Percentiles rank a stretch among this genome's conserved stretches.
phyloP scores from a whole-genome alignment of 345 rosid genomes.

The Gossypium turneri region DNA sequence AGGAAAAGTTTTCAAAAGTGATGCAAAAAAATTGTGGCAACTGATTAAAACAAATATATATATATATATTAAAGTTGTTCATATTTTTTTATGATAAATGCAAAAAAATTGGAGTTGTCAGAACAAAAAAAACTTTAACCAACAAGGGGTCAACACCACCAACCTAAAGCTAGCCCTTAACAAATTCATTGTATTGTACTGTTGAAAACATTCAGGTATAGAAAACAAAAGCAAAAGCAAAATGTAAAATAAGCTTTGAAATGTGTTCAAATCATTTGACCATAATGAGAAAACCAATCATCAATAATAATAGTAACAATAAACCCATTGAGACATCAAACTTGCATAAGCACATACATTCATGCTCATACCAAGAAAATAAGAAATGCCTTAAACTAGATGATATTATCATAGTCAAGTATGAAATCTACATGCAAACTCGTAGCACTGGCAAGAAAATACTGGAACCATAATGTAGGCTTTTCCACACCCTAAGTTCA shows the following conservation, averaged over 20 bases:
- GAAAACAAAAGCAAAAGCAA: not conserved
- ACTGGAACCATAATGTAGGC: not conserved
- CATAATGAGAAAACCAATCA: not conserved
- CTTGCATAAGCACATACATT: not conserved
- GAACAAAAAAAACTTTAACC: not conserved
- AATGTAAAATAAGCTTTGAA: not conserved
- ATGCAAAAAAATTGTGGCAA: not conserved
- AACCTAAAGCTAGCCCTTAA: not conserved
- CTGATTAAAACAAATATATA: not conserved
- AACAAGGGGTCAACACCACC: not conserved
- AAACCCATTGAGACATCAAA: not conserved
- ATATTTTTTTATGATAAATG: not conserved
- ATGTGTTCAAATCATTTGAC: not conserved
- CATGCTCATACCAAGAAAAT: not conserved
- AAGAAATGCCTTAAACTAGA: slow-evolving; percentile 1
- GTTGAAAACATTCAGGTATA: not conserved
- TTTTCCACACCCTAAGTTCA: not conserved
- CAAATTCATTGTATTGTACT: not conserved
- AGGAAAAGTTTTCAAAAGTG: not conserved
- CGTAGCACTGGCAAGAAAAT: not conserved
- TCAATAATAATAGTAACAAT: not conserved
- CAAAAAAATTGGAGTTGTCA: not conserved
- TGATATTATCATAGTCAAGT: no score
- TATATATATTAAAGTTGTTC: not conserved
- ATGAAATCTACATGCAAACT: not conserved